Base-by-base conservation (phyloP, 352 stramenopile species). In the Plasmopara viticola region DNA sequence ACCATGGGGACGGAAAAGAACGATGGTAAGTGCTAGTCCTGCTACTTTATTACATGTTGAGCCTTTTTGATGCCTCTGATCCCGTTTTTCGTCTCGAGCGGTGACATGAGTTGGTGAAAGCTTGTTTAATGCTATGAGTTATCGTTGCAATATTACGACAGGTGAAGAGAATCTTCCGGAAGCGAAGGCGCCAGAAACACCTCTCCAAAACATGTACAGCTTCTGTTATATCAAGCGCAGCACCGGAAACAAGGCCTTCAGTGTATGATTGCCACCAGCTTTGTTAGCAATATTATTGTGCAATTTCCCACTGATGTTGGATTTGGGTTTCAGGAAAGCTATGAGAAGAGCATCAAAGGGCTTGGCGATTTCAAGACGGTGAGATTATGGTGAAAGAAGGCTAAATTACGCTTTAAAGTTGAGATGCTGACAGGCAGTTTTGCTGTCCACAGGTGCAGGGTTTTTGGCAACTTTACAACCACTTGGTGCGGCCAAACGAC, bases 341-440 rank as follows among this genome's bases (percentile, higher is more conserved):
- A 97, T 52, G 87, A 97, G 58, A 96, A 96, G 55, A 95, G 87
- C 53, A 97, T 97, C 60, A 97, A 97, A 68, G 84, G 88, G 37
- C 68, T 97, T 13, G 84, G 83, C 35, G 83, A 90, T 41, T 97
- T 97, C 62, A 94, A 96, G 66, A 96, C 90, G 40, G 79, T 90
- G 28, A 9, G 72, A 20, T 2, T 31, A 15, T 29, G 18, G n/a
- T 33, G 25, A 34, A 25, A 25, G 20, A 25, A 25, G 20, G 9
- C 18, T 51, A 15, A 5, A 41, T 18, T 15, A 15, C 39, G 33
- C 13, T 15, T 13, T 42, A 15, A 20, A 46, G 42, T 33, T 34
- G 44, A 31, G 34, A 14, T 34, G 5, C 41, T 64, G 20, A 58
- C 15, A 48, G 13, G 12, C 9, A 13, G 37, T 39, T 43, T 44